Evolutionary conservation across 768 basidiomycete species (phyloP).

Genomic region (Clitopilus passeckerianus): DNA sequence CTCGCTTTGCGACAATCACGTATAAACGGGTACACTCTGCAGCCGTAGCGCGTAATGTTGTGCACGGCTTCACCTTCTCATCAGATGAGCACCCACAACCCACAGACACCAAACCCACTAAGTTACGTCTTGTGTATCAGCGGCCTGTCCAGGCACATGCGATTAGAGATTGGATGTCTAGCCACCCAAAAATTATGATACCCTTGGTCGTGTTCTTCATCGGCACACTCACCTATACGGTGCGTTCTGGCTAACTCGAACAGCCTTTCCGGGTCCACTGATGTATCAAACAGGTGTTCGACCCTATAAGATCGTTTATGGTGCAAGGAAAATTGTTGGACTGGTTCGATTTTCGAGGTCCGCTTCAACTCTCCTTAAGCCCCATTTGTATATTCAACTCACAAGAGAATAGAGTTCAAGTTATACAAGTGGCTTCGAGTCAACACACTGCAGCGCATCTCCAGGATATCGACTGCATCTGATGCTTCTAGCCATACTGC

Average conservation of each 20-base stretch:
- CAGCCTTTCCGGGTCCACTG: neutral
- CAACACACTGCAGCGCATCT: slow-evolving; percentile 52
- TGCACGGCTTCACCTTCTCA: slow-evolving; percentile 53
- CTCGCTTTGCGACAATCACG: slow-evolving; percentile 59
- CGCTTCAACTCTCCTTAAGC: slow-evolving; percentile 8
- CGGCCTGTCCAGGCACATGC: slow-evolving; percentile 60
- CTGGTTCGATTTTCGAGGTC: slow-evolving; percentile 80
- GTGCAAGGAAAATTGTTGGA: slow-evolving; percentile 78
- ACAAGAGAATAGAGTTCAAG: slow-evolving; percentile 46
- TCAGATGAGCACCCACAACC: slow-evolving; percentile 4
- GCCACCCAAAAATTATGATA: slow-evolving; percentile 82
- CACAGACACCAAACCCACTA: slow-evolving; percentile 16
- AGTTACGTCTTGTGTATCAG: slow-evolving; percentile 54
- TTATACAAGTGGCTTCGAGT: slow-evolving; percentile 73
- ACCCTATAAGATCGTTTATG: slow-evolving; percentile 83
- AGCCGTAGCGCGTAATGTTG: slow-evolving; percentile 75
- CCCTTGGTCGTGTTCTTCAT: slow-evolving; percentile 82
- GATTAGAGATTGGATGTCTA: slow-evolving; percentile 74
- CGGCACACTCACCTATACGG: slow-evolving; percentile 88
- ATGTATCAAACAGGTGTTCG: slow-evolving; percentile 62
- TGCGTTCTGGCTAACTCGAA: slow-evolving; percentile 26
- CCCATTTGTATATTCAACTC: neutral
- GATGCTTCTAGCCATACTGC: slow-evolving; percentile 12
- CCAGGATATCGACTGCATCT: neutral
- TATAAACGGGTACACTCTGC: slow-evolving; percentile 67